phyloP scores from a whole-genome alignment of 345 rosid species.

The Dovyalis caffra region DNA sequence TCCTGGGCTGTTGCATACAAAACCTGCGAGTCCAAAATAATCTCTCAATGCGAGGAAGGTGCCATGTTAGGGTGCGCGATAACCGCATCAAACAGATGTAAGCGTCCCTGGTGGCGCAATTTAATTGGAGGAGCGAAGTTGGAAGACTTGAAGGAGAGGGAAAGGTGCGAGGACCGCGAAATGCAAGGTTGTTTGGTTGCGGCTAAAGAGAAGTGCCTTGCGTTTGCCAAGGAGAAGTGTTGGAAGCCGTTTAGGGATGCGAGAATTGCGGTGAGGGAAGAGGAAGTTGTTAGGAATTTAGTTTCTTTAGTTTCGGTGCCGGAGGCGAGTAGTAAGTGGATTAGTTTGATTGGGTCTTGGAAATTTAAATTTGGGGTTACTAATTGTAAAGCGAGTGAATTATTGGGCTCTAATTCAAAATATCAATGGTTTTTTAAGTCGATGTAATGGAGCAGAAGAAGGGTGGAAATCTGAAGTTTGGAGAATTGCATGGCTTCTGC shows the following conservation, averaged over 20 bases:
- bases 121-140: constrained; percentile 29
- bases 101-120: constrained; percentile 76
- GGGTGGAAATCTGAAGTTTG: background rate
- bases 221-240: constrained; percentile 62
- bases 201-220: constrained; percentile 62
- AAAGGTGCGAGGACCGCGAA: constrained; percentile 72
- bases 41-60: constrained; percentile 71
- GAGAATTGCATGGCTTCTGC: background rate
- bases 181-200: constrained; percentile 59
- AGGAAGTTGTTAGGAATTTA: constrained; percentile 33
- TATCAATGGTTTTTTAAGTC: constrained; percentile 16
- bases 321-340: constrained; percentile 29
- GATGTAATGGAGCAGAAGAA: background rate
- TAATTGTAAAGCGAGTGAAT: constrained; percentile 46
- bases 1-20: constrained; percentile 64
- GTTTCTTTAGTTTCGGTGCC: constrained; percentile 46
- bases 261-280: constrained; percentile 43
- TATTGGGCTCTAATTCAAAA: constrained; percentile 24
- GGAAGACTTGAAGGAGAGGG: constrained; percentile 55
- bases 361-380: constrained; percentile 24
- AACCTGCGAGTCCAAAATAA: constrained; percentile 43
- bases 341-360: constrained; percentile 26
- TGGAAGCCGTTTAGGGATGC: constrained; percentile 56
- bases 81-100: constrained; percentile 65
- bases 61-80: constrained; percentile 86